Conservation (phyloP, 1,139 yeast genomes). For the Yarrowia galli region DNA sequence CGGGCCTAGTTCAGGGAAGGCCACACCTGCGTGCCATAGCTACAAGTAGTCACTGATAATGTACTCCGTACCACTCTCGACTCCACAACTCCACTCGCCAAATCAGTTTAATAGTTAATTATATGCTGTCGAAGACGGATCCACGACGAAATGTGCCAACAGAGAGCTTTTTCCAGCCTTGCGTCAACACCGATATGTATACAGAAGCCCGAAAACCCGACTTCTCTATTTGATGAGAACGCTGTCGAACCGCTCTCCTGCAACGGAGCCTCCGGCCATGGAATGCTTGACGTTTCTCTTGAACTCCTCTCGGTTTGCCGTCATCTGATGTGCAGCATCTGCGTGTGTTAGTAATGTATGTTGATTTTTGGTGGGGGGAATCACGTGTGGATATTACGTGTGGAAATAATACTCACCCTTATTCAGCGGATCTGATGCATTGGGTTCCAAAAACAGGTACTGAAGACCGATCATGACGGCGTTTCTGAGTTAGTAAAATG, state of each 20-base stretch:
- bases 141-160: constrained; percentile 4
- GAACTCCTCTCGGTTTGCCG: constrained; percentile 64
- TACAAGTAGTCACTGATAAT: no score
- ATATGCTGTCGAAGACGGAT: constrained; percentile 28
- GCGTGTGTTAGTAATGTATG: constrained; percentile 47
- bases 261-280: constrained; percentile 77
- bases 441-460: constrained; percentile 87
- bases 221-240: constrained; percentile 61
- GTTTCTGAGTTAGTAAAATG: constrained; percentile 51
- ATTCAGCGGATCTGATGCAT: constrained; percentile 90
- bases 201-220: background rate
- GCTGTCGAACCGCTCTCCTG: constrained; percentile 66
- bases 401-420: constrained; percentile 53
- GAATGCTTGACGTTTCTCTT: constrained; percentile 63
- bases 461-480: constrained; percentile 84
- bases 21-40: no score
- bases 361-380: background rate
- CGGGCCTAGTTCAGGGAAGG: no score
- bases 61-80: no score
- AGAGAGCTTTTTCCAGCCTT: no score
- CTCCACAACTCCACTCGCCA: no score
- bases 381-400: constrained; percentile 9
- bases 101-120: constrained; percentile 12
- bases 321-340: constrained; percentile 77
- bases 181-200: background rate